Percentiles rank a stretch among this genome's conserved stretches.
Conservation (phyloP, 148 eudicot genomes). For the Rhododendron kiyosumense region DNA sequence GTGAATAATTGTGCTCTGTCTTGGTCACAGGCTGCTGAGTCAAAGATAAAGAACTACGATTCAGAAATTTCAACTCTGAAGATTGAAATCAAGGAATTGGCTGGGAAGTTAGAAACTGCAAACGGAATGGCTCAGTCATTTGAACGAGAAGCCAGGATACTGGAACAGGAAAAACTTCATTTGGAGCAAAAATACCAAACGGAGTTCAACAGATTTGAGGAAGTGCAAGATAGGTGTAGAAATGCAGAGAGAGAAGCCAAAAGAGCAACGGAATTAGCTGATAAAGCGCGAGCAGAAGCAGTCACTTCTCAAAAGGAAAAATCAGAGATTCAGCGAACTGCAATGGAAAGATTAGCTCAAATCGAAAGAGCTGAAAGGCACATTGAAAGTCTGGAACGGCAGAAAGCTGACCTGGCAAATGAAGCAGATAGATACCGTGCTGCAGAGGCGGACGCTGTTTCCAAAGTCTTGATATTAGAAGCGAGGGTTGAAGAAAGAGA, state of each 20-base stretch:
- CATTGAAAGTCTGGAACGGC: conserved; percentile 60
- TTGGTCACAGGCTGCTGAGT: conserved; percentile 58
- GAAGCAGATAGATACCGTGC: conserved; percentile 51
- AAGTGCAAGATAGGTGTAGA: conserved; percentile 74
- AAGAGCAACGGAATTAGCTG: conserved; percentile 77
- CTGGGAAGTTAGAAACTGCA: conserved; percentile 53
- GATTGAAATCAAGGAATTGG: conserved; percentile 47
- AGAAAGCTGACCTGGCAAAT: conserved; percentile 38
- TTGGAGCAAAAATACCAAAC: conserved; percentile 75
- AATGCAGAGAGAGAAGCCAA: conserved; percentile 86
- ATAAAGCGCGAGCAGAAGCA: conserved; percentile 75
- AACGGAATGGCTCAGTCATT: conserved; percentile 54
- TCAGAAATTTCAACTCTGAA: conserved; percentile 44
- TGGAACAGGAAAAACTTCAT: conserved; percentile 76
- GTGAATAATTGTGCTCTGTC: neutral
- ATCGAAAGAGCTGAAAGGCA: conserved; percentile 84
- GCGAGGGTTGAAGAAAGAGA: conserved; percentile 82
- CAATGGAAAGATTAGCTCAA: conserved; percentile 70
- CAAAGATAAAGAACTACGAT: conserved; percentile 60
- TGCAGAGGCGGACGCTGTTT: conserved; percentile 60
- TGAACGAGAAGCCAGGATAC: conserved; percentile 71
- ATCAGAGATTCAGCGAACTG: conserved; percentile 54
- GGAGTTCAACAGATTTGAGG: conserved; percentile 68
- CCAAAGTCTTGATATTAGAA: conserved; percentile 64
- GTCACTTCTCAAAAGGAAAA: conserved; percentile 67